These are phyloP conservation scores for Hypoxylon sp. DNA, from an alignment of 2,329 filamentous ascomycete species.

Conservation along the genomic window DNA sequence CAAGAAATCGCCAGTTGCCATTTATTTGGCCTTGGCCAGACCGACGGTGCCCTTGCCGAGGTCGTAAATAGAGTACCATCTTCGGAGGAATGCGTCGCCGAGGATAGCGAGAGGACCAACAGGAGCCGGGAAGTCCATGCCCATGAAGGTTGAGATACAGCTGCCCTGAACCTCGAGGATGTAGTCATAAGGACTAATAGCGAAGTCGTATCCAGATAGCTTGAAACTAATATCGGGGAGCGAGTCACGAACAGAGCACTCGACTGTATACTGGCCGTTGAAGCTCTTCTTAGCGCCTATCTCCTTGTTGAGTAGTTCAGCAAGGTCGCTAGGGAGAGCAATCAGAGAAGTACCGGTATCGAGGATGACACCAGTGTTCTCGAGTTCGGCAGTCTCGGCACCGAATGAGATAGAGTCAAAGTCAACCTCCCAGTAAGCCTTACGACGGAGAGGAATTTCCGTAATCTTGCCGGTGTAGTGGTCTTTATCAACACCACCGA, in stretches of 20 bases:
- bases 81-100: conserved; percentile 86
- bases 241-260: conserved; percentile 84
- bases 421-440: conserved; percentile 99
- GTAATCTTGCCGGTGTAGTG: conserved; percentile 88
- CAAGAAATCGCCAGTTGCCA: conserved; percentile 16
- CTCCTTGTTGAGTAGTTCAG: conserved; percentile 96
- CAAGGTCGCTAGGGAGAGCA: conserved; percentile 89
- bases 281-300: conserved; percentile 98
- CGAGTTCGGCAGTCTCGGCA: conserved; percentile 86
- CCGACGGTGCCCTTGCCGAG: conserved; percentile 89
- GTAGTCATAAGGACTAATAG: conserved; percentile 90
- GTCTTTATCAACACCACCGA: conserved; percentile 87
- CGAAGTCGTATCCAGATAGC: conserved; percentile 92
- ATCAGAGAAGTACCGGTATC: conserved; percentile 99
- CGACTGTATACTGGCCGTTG: conserved; percentile 96
- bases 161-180: conserved; percentile 94
- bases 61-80: conserved; percentile 97
- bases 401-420: conserved; percentile 93
- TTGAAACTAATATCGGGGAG: conserved; percentile 94
- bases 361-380: conserved; percentile 94
- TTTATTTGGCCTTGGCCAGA: conserved; percentile 82
- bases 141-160: conserved; percentile 98
- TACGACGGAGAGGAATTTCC: conserved; percentile 94
- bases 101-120: conserved; percentile 94
- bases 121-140: conserved; percentile 91